phyloP scores from a whole-genome alignment of 2,329 filamentous ascomycete genomes.

The Xylariaceae sp. region DNA sequence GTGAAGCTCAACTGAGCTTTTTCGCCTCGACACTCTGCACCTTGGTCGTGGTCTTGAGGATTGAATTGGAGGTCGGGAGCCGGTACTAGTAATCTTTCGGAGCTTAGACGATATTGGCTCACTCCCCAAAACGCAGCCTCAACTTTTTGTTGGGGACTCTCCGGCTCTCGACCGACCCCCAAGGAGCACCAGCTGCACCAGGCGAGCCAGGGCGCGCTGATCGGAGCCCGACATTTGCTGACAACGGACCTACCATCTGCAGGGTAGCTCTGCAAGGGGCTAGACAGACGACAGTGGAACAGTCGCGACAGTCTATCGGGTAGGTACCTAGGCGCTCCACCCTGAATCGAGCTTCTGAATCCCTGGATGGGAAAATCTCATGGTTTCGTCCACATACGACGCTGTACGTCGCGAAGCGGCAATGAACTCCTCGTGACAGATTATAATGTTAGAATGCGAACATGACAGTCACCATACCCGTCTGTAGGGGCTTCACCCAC shows the following conservation, averaged over 20 bases:
- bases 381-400: too few species aligned
- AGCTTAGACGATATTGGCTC: slow-evolving; percentile 19
- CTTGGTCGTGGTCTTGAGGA: background rate
- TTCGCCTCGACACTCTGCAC: slow-evolving; percentile 10
- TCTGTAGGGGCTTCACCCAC: slow-evolving; percentile 28
- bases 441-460: background rate
- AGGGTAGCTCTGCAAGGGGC: too few species aligned
- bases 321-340: too few species aligned
- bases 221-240: slow-evolving; percentile 5
- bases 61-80: slow-evolving; percentile 1
- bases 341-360: too few species aligned
- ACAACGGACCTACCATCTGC: too few species aligned
- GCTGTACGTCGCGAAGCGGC: too few species aligned
- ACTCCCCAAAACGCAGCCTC: slow-evolving; percentile 3
- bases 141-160: slow-evolving; percentile 26
- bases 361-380: too few species aligned
- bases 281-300: too few species aligned
- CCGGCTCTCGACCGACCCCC: slow-evolving; percentile 22
- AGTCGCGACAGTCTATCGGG: too few species aligned
- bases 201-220: background rate
- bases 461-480: slow-evolving; percentile 21
- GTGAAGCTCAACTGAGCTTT: slow-evolving; percentile 29
- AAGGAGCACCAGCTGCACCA: background rate
- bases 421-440: too few species aligned
- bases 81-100: slow-evolving; percentile 15